These are phyloP conservation scores for Mortierella claussenii DNA, from an alignment of 192 early-diverging fungal species.

Conservation along the genomic window DNA sequence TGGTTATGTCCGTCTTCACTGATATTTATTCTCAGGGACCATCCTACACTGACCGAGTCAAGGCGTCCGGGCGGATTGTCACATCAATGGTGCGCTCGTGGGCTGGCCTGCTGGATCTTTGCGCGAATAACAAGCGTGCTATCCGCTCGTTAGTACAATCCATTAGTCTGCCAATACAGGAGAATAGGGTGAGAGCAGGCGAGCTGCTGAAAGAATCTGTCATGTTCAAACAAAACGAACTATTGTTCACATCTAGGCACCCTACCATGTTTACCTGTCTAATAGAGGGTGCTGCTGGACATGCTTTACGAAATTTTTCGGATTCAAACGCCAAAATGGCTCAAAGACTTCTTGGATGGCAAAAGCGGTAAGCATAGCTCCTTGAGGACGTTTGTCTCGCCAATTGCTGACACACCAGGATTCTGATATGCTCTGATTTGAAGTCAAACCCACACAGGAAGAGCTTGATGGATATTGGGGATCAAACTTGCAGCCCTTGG, in stretches of 20 bases:
- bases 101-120: constrained; percentile 84
- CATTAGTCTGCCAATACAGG: constrained; percentile 72
- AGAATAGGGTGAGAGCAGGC: constrained; percentile 65
- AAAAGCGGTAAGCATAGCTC: constrained; percentile 55
- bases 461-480: constrained; percentile 39
- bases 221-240: no score
- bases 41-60: constrained; percentile 72
- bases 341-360: constrained; percentile 58
- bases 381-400: no score
- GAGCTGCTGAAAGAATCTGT: no score
- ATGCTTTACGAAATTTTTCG: constrained; percentile 86
- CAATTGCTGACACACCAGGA: background rate
- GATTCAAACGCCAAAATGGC: constrained; percentile 71
- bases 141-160: constrained; percentile 77
- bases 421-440: background rate
- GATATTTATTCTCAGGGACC: constrained; percentile 76
- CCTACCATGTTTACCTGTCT: no score
- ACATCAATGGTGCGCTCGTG: constrained; percentile 76
- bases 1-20: constrained; percentile 82
- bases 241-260: no score
- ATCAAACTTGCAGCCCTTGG: constrained; percentile 55
- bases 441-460: constrained; percentile 45
- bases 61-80: constrained; percentile 70
- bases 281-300: constrained; percentile 80
- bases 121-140: constrained; percentile 75